Percentiles rank a stretch among this genome's conserved stretches.
Conservation (phyloP, 768 basidiomycete genomes). For the Omphalotus guepiniiformis region DNA sequence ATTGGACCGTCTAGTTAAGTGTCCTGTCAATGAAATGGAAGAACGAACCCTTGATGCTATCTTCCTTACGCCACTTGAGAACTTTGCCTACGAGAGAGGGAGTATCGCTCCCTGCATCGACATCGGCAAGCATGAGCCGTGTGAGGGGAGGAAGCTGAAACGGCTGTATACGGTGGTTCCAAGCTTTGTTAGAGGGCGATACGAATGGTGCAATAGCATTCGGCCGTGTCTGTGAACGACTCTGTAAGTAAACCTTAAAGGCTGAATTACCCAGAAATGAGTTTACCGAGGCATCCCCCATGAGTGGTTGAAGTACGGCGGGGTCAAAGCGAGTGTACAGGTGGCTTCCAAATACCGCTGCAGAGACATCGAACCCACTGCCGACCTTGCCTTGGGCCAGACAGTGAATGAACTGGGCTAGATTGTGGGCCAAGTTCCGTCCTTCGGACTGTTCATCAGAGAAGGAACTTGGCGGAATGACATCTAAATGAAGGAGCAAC, state of each 20-base stretch:
- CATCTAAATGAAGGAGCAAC: conserved; percentile 70
- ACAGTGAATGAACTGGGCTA: conserved; percentile 93
- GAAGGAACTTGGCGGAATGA: conserved; percentile 53
- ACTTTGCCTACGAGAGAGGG: conserved; percentile 92
- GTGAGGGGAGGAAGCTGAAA: conserved; percentile 84
- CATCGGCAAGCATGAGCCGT: conserved; percentile 88
- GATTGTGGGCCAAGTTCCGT: conserved; percentile 76
- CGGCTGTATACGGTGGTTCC: conserved; percentile 67
- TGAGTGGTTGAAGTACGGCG: conserved; percentile 57
- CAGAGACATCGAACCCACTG: conserved; percentile 93
- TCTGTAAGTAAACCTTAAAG: conserved; percentile 4
- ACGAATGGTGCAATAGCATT: conserved; percentile 46
- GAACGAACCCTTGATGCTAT: conserved; percentile 47
- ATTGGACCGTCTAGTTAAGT: not conserved
- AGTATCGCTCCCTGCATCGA: conserved; percentile 94
- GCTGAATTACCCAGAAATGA: not conserved
- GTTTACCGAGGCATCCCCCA: conserved; percentile 51
- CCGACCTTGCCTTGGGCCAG: conserved; percentile 98
- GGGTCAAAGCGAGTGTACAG: conserved; percentile 87
- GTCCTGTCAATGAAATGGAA: not conserved
- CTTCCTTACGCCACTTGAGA: conserved; percentile 78
- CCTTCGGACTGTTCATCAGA: conserved; percentile 38
- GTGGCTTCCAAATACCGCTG: conserved; percentile 93
- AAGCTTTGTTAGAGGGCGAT: conserved; percentile 59
- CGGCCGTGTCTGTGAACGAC: conserved; percentile 13